Evolutionary conservation across 768 basidiomycete genomes (phyloP).

Genomic region (Suillus luteus): DNA sequence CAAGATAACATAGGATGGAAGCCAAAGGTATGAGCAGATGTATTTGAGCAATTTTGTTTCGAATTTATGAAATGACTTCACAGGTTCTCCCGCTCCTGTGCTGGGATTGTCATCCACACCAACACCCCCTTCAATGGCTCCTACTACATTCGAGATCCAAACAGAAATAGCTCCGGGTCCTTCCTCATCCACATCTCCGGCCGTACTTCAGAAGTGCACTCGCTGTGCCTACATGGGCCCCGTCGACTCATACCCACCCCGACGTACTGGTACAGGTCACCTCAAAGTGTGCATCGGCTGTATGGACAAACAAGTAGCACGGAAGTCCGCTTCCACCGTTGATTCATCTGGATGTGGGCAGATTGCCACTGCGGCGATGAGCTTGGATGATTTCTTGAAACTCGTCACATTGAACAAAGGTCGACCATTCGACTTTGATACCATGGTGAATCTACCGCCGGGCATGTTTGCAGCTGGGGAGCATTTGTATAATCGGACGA

Average conservation of each 20-base stretch:
- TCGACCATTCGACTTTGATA: slow-evolving; percentile 36
- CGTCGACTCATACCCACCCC: slow-evolving; percentile 29
- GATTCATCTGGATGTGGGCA: slow-evolving; percentile 33
- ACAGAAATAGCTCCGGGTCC: slow-evolving; percentile 16
- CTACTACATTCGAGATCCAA: slow-evolving; percentile 26
- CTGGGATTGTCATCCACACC: slow-evolving; percentile 19
- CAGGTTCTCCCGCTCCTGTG: slow-evolving; percentile 16
- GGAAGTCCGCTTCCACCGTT: slow-evolving; percentile 32
- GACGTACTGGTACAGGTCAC: slow-evolving; percentile 32
- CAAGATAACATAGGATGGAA: slow-evolving; percentile 6
- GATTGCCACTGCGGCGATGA: slow-evolving; percentile 38
- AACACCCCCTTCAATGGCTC: slow-evolving; percentile 12
- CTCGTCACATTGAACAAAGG: slow-evolving; percentile 36
- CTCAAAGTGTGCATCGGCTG: slow-evolving; percentile 36
- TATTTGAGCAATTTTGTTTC: not conserved
- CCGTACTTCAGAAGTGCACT: slow-evolving; percentile 32
- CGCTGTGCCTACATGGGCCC: slow-evolving; percentile 35
- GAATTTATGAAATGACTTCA: not conserved
- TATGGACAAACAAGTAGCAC: slow-evolving; percentile 38
- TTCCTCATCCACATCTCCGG: slow-evolving; percentile 8
- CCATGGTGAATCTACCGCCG: slow-evolving; percentile 35
- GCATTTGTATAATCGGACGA: slow-evolving; percentile 38
- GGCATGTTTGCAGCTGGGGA: slow-evolving; percentile 35
- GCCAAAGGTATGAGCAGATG: slow-evolving; percentile 4
- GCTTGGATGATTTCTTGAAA: slow-evolving; percentile 35